Evolutionary conservation across 2,329 filamentous ascomycete genomes (phyloP).

Genomic region (Ophiocordyceps camponoti-floridani): DNA sequence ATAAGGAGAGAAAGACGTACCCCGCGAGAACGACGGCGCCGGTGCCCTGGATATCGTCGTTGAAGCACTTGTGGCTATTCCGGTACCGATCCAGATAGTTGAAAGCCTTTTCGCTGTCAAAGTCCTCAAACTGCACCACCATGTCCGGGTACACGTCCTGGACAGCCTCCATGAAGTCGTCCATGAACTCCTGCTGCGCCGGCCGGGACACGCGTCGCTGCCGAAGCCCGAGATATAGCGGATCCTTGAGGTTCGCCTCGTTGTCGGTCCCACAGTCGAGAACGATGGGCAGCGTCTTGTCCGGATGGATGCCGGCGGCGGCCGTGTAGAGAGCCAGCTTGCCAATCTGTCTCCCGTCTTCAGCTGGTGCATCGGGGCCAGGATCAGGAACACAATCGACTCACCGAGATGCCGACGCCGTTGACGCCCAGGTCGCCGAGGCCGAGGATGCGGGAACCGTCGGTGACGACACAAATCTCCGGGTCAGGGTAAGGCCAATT

Average conservation of each 20-base stretch:
- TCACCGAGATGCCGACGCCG: slow-evolving; percentile 87
- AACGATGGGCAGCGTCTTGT: slow-evolving; percentile 59
- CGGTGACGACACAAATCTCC: slow-evolving; percentile 92
- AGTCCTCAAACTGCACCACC: slow-evolving; percentile 90
- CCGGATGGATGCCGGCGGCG: slow-evolving; percentile 84
- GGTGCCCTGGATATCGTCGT: slow-evolving; percentile 95
- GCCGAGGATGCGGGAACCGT: slow-evolving; percentile 82
- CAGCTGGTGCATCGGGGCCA: not conserved
- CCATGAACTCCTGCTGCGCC: slow-evolving; percentile 81
- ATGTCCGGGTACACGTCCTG: slow-evolving; percentile 51
- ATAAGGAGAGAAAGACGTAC: slow-evolving; percentile 18
- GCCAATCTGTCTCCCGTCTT: slow-evolving; percentile 41
- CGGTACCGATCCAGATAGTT: slow-evolving; percentile 82
- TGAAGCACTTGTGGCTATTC: slow-evolving; percentile 85
- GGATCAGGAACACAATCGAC: slow-evolving; percentile 12
- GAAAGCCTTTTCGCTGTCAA: slow-evolving; percentile 86
- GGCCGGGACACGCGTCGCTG: slow-evolving; percentile 60
- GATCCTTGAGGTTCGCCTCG: slow-evolving; percentile 46
- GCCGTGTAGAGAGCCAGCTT: slow-evolving; percentile 92
- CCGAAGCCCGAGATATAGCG: slow-evolving; percentile 78
- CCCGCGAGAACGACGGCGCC: slow-evolving; percentile 87
- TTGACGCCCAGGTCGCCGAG: slow-evolving; percentile 92
- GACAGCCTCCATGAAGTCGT: slow-evolving; percentile 89
- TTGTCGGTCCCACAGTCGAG: slow-evolving; percentile 50
- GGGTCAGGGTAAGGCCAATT: slow-evolving; percentile 87